A percentile compares a stretch with the other conserved stretches of the same genome.
Evolutionary conservation across 129 eudicot genomes (phyloP).

Genomic region (Pittosporum tobira): DNA sequence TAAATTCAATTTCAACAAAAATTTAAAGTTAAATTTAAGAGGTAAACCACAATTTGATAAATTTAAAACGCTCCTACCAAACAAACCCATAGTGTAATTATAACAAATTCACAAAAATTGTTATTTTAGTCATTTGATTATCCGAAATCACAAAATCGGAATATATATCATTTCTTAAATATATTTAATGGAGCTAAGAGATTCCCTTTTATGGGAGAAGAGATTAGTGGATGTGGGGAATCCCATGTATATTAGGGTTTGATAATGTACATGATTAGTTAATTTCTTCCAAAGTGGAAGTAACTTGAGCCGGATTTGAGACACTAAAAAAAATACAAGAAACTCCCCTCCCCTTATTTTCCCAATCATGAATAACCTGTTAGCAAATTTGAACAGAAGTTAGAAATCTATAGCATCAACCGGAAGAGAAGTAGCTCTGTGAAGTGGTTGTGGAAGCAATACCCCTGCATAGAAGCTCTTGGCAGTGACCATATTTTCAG

Average conservation of each 20-base stretch:
- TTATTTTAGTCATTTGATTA: no score
- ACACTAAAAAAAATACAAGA: not conserved
- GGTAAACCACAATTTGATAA: no score
- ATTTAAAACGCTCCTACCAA: no score
- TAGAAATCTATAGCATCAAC: conserved; percentile 63
- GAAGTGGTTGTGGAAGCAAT: conserved; percentile 59
- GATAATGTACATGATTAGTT: conserved; percentile 5
- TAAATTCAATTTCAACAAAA: no score
- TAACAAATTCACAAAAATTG: no score
- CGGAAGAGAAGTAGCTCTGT: conserved; percentile 70
- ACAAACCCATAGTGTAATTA: no score
- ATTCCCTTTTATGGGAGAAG: not conserved
- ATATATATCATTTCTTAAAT: no score
- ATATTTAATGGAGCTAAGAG: no score
- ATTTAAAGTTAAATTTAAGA: no score
- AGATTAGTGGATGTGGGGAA: not conserved
- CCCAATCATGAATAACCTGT: not conserved
- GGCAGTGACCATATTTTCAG: conserved; percentile 31
- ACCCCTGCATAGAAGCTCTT: conserved; percentile 30
- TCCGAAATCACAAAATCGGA: no score
- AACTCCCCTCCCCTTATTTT: conserved; percentile 1
- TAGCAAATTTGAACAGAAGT: conserved; percentile 9
- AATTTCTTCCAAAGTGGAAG: not conserved
- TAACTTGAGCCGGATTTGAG: not conserved
- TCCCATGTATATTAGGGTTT: conserved; percentile 5